Evolutionary conservation across 176 grass and related monocot species (phyloP), one percentile per base, ranked within the genome.

Genomic region (Avena sativa): DNA sequence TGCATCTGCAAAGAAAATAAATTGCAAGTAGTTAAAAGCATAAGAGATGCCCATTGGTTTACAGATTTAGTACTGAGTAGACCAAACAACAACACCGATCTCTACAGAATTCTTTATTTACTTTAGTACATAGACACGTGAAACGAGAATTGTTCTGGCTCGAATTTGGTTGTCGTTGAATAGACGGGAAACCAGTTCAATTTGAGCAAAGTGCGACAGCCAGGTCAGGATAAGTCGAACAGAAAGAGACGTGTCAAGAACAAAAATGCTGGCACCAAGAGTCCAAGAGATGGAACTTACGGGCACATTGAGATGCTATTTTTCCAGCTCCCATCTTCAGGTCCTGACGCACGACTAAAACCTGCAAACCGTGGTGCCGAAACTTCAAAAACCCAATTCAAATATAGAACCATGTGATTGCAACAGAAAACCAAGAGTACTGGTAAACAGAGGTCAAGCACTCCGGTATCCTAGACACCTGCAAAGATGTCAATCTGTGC

Each of bases 291-390:
- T 67, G 14, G 11, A 85, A 78, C 93, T 92, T 90, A 95, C 93
- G 93, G 25, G 93, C 84, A 85, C 93, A 95, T 87, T 98, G 96
- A 84, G 96, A 96, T 2, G 96, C 96, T 87, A 98, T 96, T 86
- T 98, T 98, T 20, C 96, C 96, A 78, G 83, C 79, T 38, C 93
- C 87, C 96, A 98, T 98, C 88, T 92, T 98, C 74, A 98, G 81
- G 79, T 98, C 96, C 79, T 98, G 90, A 38, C 93, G 91, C 63
- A 98, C 96, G 0, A 98, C 72, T 80, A 98, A 89, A 86, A 98
- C 96, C 94, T 97, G 86, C 70, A 97, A 25, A 61, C 43, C 0
- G 14, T 12, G 56, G 9, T 71, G 23, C 0, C 12, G 6, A 57
- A 55, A 79, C 21, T 71, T 65, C 16, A 83, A 34, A 56, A 16